phyloP scores from a whole-genome alignment of 106 monocot genomes.

The Dendrobium nobile region DNA sequence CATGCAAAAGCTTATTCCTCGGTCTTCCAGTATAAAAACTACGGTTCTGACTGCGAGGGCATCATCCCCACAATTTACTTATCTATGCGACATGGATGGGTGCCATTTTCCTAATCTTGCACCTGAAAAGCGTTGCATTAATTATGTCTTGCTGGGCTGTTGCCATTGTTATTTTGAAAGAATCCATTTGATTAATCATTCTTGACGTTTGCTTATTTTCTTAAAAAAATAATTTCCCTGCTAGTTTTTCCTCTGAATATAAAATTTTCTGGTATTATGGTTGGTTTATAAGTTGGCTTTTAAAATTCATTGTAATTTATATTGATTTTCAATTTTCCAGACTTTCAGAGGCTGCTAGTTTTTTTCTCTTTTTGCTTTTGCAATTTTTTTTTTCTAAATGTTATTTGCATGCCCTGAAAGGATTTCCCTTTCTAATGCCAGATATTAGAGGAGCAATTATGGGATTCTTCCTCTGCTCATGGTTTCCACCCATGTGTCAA shows the following conservation, averaged over 20 bases:
- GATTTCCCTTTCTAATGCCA: conserved; percentile 3
- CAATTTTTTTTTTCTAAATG: neutral
- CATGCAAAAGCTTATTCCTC: neutral
- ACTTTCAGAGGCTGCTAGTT: neutral
- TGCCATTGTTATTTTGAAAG: neutral
- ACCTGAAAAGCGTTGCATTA: neutral
- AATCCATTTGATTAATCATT: neutral
- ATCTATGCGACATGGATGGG: neutral
- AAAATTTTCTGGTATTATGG: neutral
- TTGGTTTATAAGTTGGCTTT: neutral
- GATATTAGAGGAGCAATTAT: conserved; percentile 31
- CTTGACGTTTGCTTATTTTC: neutral
- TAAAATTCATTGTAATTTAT: neutral
- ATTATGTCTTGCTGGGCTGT: neutral
- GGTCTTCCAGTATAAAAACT: neutral
- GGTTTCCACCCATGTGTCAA: conserved; percentile 63
- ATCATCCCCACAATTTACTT: neutral
- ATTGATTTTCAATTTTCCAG: neutral
- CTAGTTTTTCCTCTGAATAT: neutral
- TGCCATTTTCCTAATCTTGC: neutral
- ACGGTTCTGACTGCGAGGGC: neutral
- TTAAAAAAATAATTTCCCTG: neutral
- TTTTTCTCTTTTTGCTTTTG: neutral
- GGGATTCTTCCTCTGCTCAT: conserved; percentile 54
- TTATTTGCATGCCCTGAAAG: neutral